phyloP scores from a whole-genome alignment of 2,329 filamentous ascomycete genomes.

The Pseudogymnoascus pannorum region DNA sequence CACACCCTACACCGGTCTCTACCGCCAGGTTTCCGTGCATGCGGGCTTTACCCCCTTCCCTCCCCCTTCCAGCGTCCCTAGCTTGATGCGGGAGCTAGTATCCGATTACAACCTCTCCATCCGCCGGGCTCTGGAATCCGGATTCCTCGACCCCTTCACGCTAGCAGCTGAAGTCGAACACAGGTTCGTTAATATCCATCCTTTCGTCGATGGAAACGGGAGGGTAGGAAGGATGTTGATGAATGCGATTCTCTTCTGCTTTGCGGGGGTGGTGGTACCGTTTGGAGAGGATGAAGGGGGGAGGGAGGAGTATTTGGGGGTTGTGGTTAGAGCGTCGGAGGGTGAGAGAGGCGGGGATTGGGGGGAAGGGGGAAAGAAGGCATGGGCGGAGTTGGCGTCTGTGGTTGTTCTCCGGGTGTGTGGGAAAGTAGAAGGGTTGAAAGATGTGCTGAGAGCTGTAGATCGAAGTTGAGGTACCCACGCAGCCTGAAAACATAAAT shows the following conservation, averaged over 20 bases:
- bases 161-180: conserved; percentile 27
- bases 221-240: conserved; percentile 32
- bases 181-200: conserved; percentile 33
- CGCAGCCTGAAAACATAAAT: no score
- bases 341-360: conserved; percentile 3
- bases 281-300: conserved; percentile 17
- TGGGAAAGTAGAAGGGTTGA: neutral
- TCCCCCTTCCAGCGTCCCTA: conserved; percentile 16
- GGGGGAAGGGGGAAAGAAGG: conserved; percentile 9
- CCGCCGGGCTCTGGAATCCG: neutral
- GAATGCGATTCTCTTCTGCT: conserved; percentile 31
- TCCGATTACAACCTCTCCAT: conserved; percentile 18
- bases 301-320: conserved; percentile 16
- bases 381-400: conserved; percentile 5
- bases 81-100: conserved; percentile 24
- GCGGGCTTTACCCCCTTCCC: conserved; percentile 17
- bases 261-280: conserved; percentile 18
- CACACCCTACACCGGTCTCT: conserved; percentile 10
- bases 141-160: conserved; percentile 19
- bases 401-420: neutral
- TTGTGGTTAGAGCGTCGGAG: conserved; percentile 11
- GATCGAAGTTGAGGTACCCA: no score
- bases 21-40: neutral
- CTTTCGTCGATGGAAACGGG: conserved; percentile 35
- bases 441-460: neutral